Evolutionary conservation across 306 rosid species (phyloP), one percentile per base, ranked within the genome.

Genomic region (Ochetophila trinervis): DNA sequence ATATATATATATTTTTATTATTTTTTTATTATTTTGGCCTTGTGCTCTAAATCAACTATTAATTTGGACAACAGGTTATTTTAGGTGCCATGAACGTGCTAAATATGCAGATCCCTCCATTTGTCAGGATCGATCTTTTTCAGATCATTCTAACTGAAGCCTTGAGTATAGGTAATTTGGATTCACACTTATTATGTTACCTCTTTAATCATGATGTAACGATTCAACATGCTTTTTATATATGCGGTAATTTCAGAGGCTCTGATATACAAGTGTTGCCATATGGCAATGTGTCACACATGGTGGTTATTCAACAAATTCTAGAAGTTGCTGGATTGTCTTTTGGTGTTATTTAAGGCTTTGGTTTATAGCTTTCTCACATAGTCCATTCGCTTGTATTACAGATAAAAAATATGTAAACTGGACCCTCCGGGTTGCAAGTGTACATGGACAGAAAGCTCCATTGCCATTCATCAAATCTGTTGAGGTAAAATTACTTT

Each of bases 111-210:
- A 93, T 93, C 83, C 88, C 94, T 78, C 96, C 97, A 27, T 90
- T 84, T 80, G 77, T 93, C 66, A 77, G 99, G 85, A 81, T 93
- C 56, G 99, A 93, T 88, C 87, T 86, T 78, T 86, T 93, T 79
- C 91, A 93, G 81, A 82, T 87, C 80, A 69, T 87, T 78, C 68
- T 93, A 52, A 74, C 81, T 75, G 94, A 86, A 68, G 82, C 82
- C 78, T 76, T 86, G 87, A 89, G 97, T 83, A 57, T 53, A 10
- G 99, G 97, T 93, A 89, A 83, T 22, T 57, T 78, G 40, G 21
- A 73, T 74, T 70, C 76, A 44, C 76, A 60, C 56, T 36, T 64
- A 62, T 9, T 30, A 45, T 51, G 50, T 57, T 51, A 51, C 51
- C 24, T 53, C n/a, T 67, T 48, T 5, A 24, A 12, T 60, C n/a